Conservation (phyloP, 345 rosid species). For the Chamaenerion angustifolium region DNA sequence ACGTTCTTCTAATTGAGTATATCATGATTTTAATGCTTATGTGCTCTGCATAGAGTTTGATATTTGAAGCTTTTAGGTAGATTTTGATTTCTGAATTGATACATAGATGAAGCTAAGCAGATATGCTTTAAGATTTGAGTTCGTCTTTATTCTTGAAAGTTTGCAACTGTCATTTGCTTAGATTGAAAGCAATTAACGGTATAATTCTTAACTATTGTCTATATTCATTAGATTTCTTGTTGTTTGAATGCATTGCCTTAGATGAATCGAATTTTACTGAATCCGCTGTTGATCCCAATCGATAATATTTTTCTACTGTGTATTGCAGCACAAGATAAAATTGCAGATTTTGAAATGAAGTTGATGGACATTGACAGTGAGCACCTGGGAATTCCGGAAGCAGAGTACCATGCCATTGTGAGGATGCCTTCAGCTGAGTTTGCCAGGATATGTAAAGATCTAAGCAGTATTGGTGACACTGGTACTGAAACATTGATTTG, state of each 20-base stretch:
- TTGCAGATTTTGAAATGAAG: slow-evolving; percentile 94
- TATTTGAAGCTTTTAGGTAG: not conserved
- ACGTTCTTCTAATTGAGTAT: slow-evolving; percentile 11
- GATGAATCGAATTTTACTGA: not conserved
- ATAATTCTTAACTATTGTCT: no score
- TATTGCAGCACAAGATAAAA: slow-evolving; percentile 73
- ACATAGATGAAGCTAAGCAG: no score
- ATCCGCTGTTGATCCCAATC: not conserved
- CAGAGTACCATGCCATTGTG: slow-evolving; percentile 88
- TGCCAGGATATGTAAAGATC: slow-evolving; percentile 78
- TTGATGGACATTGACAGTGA: slow-evolving; percentile 95
- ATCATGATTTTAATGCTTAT: not conserved
- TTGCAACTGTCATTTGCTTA: no score
- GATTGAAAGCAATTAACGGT: no score
- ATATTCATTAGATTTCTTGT: no score
- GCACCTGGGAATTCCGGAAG: slow-evolving; percentile 96
- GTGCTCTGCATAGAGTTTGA: no score
- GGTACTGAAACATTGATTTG: slow-evolving; percentile 22
- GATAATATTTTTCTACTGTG: not conserved
- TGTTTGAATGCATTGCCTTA: no score
- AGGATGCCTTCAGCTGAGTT: slow-evolving; percentile 89
- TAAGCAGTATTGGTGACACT: slow-evolving; percentile 83
- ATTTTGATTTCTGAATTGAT: not conserved
- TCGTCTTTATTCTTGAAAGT: no score
- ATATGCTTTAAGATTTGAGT: no score